phyloP scores from a whole-genome alignment of 169 alveolate species.

The Plasmodium vivax region DNA sequence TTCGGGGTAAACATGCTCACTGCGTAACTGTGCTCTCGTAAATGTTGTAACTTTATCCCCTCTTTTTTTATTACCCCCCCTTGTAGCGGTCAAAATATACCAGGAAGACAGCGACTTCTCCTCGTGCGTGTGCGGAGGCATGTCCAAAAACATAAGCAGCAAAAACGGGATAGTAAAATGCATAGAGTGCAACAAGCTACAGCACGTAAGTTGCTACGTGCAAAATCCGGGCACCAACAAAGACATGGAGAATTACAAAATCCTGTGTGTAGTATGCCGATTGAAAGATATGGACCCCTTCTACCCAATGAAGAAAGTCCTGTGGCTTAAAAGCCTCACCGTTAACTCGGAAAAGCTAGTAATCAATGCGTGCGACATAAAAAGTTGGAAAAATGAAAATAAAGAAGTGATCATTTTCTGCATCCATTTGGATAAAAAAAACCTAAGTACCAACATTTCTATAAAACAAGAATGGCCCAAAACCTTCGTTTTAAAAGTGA shows the following conservation, averaged over 20 bases:
- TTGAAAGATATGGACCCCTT: slow-evolving; percentile 84
- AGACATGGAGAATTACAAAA: slow-evolving; percentile 71
- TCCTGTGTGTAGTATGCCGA: slow-evolving; percentile 82
- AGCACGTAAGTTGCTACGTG: slow-evolving; percentile 59
- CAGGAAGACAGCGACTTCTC: slow-evolving; percentile 66
- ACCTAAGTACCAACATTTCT: slow-evolving; percentile 32
- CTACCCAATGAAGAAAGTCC: slow-evolving; percentile 78
- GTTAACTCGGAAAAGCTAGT: slow-evolving; percentile 60
- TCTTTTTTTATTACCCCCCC: neutral
- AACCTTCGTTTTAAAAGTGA: slow-evolving; percentile 79
- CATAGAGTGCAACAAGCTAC: slow-evolving; percentile 61
- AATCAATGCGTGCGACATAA: slow-evolving; percentile 74
- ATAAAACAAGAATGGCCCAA: slow-evolving; percentile 87
- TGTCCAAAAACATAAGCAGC: slow-evolving; percentile 25
- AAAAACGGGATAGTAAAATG: slow-evolving; percentile 66
- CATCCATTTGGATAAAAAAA: slow-evolving; percentile 67
- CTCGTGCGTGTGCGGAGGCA: slow-evolving; percentile 73
- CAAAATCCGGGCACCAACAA: slow-evolving; percentile 57
- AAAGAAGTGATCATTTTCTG: slow-evolving; percentile 78
- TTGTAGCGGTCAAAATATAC: slow-evolving; percentile 29
- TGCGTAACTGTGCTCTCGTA: neutral
- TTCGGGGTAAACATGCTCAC: neutral
- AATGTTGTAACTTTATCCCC: neutral
- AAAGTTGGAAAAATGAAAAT: slow-evolving; percentile 77
- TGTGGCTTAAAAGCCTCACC: slow-evolving; percentile 80